phyloP scores from a whole-genome alignment of 2,329 filamentous ascomycete genomes.

The Aspergillus calidoustus region DNA sequence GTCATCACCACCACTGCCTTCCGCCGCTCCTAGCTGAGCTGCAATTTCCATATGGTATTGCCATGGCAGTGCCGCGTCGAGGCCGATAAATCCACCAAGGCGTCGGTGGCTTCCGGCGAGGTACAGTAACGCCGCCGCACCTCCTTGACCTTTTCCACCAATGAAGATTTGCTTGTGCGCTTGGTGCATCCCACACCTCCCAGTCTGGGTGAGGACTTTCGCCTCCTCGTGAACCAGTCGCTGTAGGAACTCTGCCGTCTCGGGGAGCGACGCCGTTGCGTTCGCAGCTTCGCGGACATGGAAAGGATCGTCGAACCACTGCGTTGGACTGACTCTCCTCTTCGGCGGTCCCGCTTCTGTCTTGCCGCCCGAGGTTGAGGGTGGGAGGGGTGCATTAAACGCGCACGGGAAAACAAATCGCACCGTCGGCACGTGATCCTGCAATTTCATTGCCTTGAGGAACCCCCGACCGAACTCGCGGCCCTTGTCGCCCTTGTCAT shows the following conservation, averaged over 20 bases:
- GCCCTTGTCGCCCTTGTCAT: background rate
- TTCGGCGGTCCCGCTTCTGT: background rate
- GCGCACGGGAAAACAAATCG: background rate
- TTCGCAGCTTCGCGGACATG: background rate
- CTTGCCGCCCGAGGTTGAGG: background rate
- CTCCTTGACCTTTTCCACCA: background rate
- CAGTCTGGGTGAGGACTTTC: background rate
- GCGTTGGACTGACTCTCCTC: no score
- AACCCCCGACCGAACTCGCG: background rate
- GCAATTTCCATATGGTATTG: no score
- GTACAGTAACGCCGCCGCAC: background rate
- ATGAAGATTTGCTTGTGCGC: background rate
- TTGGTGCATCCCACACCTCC: background rate
- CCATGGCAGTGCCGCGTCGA: background rate
- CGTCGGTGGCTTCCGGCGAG: background rate
- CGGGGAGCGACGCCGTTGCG: background rate
- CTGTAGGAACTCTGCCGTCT: background rate
- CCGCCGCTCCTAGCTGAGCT: no score
- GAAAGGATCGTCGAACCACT: background rate
- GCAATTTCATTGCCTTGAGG: background rate
- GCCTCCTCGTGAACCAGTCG: background rate
- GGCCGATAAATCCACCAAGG: background rate
- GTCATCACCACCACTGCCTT: no score
- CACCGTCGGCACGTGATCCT: background rate
- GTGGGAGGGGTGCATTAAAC: background rate